Percentiles rank a stretch among this genome's conserved stretches.
phyloP scores from a whole-genome alignment of 805 yeast species.

The Kodamaea fukazawae region DNA sequence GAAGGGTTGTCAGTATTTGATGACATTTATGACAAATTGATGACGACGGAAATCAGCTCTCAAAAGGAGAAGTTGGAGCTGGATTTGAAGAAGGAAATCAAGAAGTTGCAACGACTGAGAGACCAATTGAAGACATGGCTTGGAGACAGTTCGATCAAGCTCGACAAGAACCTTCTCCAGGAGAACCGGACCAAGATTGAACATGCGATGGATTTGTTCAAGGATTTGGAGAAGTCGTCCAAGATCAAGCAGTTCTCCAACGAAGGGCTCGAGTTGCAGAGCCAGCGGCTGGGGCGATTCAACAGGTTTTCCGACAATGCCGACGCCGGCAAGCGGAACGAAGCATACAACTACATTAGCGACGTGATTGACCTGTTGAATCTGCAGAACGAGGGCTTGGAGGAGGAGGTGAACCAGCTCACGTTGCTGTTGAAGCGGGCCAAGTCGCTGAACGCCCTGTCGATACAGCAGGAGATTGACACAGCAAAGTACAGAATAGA shows the following conservation, averaged over 20 bases:
- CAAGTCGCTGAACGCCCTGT: conserved; percentile 48
- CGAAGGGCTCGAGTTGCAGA: conserved; percentile 80
- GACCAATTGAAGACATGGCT: conserved; percentile 96
- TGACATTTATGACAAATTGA: conserved; percentile 79
- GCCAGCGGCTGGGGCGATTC: conserved; percentile 27
- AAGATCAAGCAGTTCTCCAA: conserved; percentile 92
- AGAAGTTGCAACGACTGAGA: conserved; percentile 86
- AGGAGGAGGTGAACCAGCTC: conserved; percentile 54
- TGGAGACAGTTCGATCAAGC: conserved; percentile 86
- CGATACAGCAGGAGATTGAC: conserved; percentile 52
- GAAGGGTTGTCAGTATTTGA: conserved; percentile 91
- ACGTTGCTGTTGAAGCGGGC: conserved; percentile 39
- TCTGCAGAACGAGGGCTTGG: conserved; percentile 75
- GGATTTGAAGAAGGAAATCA: conserved; percentile 91
- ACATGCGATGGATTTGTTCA: conserved; percentile 94
- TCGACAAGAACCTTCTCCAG: conserved; percentile 42
- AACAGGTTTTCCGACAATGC: conserved; percentile 59
- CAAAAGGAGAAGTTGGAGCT: conserved; percentile 92
- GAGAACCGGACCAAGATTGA: conserved; percentile 73
- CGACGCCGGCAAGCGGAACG: conserved; percentile 68
- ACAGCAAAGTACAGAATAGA: conserved; percentile 63
- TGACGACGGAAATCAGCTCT: conserved; percentile 73
- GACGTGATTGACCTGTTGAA: conserved; percentile 75
- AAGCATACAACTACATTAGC: conserved; percentile 66
- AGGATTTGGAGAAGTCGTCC: conserved; percentile 88